Base-by-base conservation (phyloP, 192 early-diverging fungal species). In the Backusella macrospora region DNA sequence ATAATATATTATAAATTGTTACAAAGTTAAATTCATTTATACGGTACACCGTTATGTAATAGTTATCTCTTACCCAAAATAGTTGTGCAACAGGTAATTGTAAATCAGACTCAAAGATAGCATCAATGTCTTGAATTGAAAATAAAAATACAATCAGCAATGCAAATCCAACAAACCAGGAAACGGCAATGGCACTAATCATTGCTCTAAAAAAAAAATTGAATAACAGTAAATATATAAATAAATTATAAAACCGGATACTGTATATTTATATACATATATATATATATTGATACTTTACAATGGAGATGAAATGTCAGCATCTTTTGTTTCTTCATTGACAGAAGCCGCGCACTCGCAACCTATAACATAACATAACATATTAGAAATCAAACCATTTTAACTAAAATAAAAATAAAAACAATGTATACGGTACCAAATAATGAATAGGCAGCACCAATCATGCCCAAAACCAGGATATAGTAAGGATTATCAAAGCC, bases 271-370 rank as follows among this genome's bases (percentile, higher is more conserved):
- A 62, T 7, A 34, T 7, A 43, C 1, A 43, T 43, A 5, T 43
- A 43, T 21, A 9, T 7, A 55, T 10, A 55, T 55, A 21, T 6
- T 55, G 49, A 55, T 55, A 55, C 43, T 42, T 76, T 66, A 76
- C 72, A 75, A 9, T n/a, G 78, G 78, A 6, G 74, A 65, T 15
- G 73, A 62, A 15, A 68, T 75, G 43, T 75, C 74, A 4, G 78
- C 78, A 70, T 75, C 74, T 3, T 75, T 64, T 34, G 78, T 80
- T 63, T 80, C 78, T 40, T 80, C 78, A 48, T 75, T 75, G 15
- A 80, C 71, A 29, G 69, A 73, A 59, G 78, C 78, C 6, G 70
- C 74, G 48, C 73, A 72, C 43, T 80, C 78, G 42, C 74, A 80
- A 15, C 78, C 77, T 79, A 65, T n/a, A 42, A 62, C n/a, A 23